Percentiles rank a stretch among this genome's conserved stretches.
Conservation (phyloP, 2,329 filamentous ascomycete species). For the Pseudogymnoascus verrucosus region DNA sequence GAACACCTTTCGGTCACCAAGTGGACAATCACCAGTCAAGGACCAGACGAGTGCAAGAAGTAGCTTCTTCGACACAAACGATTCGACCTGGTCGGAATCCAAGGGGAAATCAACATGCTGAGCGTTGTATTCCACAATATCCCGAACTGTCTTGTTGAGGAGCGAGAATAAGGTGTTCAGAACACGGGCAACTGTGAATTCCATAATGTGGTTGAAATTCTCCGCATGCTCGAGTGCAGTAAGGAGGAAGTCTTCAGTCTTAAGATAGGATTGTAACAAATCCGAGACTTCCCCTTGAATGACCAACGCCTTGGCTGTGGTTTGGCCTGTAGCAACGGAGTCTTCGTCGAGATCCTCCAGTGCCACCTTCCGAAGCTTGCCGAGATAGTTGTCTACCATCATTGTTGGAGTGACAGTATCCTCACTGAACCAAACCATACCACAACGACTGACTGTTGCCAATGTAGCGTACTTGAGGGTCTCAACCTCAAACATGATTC, state of each 20-base stretch:
- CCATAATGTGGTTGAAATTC: conserved; percentile 92
- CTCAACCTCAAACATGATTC: conserved; percentile 99
- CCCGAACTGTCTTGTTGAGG: conserved; percentile 86
- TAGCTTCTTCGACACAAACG: conserved; percentile 87
- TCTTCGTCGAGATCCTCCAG: conserved; percentile 98
- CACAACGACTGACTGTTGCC: conserved; percentile 97
- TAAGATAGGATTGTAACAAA: conserved; percentile 67
- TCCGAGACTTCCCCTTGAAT: conserved; percentile 75
- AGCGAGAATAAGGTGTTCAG: conserved; percentile 92
- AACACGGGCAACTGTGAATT: conserved; percentile 85
- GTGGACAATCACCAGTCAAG: conserved; percentile 86
- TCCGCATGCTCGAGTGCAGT: conserved; percentile 69
- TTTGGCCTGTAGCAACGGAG: conserved; percentile 65
- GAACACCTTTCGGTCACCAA: conserved; percentile 79
- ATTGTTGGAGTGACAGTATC: conserved; percentile 90
- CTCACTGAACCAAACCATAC: conserved; percentile 99
- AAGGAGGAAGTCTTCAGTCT: conserved; percentile 70
- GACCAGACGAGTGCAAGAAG: conserved; percentile 92
- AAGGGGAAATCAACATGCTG: conserved; percentile 92
- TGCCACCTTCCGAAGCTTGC: conserved; percentile 69
- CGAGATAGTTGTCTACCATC: conserved; percentile 87
- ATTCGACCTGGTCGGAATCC: conserved; percentile 81
- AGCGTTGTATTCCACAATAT: conserved; percentile 90
- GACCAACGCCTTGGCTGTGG: conserved; percentile 68
- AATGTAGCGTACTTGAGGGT: conserved; percentile 95